phyloP scores from a whole-genome alignment of 1,284 basidiomycete species.

The Puccinia horiana region DNA sequence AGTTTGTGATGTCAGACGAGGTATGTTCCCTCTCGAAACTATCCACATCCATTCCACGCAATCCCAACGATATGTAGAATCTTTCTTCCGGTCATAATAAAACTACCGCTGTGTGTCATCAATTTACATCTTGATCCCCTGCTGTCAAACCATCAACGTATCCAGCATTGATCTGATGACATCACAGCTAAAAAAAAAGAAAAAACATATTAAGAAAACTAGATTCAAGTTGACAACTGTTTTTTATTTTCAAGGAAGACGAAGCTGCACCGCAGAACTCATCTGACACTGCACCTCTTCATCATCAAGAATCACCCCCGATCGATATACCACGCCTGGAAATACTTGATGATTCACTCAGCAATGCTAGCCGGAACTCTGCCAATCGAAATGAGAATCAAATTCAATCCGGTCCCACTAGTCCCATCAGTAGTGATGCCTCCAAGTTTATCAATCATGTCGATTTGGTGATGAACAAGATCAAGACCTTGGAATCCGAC shows the following conservation, averaged over 20 bases:
- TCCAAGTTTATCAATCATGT: constrained; percentile 43
- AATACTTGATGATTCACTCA: constrained; percentile 4
- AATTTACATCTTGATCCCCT: not conserved
- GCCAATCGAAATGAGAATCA: not conserved
- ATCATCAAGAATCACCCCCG: not conserved
- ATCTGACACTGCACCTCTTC: constrained; percentile 1
- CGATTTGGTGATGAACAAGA: constrained; percentile 45
- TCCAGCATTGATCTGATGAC: not conserved
- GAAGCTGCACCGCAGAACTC: not conserved
- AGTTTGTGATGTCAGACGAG: constrained; percentile 46
- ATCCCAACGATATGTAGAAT: not conserved
- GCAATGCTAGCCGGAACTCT: constrained; percentile 11
- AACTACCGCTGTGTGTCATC: not conserved
- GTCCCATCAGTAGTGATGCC: constrained; percentile 9
- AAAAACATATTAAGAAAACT: not conserved
- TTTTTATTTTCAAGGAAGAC: constrained; percentile 30
- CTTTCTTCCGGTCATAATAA: too few species aligned
- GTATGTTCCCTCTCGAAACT: constrained; percentile 22
- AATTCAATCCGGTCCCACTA: constrained; percentile 3
- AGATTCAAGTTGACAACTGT: not conserved
- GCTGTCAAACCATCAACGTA: not conserved
- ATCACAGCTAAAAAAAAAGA: not conserved
- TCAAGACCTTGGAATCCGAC: constrained; percentile 34
- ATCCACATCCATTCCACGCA: constrained; percentile 14
- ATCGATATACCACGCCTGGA: constrained; percentile 2